Evolutionary conservation across 179 eudicot species (phyloP).

Genomic region (Spinacia oleracea): DNA sequence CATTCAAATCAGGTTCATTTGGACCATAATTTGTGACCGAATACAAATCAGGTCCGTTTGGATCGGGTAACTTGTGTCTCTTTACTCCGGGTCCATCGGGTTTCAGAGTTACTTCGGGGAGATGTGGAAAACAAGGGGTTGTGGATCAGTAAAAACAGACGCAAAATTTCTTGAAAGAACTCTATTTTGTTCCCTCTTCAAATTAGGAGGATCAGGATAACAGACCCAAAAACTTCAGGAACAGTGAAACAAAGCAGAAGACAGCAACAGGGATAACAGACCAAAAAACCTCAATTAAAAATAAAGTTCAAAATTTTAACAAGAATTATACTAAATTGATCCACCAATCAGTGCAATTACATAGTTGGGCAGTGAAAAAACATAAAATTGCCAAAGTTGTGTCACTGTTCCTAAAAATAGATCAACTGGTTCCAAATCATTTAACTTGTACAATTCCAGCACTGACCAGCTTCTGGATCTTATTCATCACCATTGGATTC

Average conservation of each 20-base stretch:
- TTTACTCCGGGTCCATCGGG: too few relatives aligned
- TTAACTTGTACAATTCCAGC: slow-evolving; percentile 86
- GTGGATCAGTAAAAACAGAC: too few relatives aligned
- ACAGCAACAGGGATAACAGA: not conserved
- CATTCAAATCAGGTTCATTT: too few relatives aligned
- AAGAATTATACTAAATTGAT: not conserved
- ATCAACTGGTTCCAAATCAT: slow-evolving; percentile 22
- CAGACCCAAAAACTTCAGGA: too few relatives aligned
- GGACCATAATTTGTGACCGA: too few relatives aligned
- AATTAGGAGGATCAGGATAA: too few relatives aligned
- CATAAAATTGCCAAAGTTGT: not conserved
- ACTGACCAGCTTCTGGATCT: slow-evolving; percentile 82
- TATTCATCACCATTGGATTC: slow-evolving; percentile 84
- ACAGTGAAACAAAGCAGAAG: not conserved
- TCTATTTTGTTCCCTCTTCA: too few relatives aligned
- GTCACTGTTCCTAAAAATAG: not conserved
- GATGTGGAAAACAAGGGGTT: too few relatives aligned
- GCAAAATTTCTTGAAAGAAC: too few relatives aligned
- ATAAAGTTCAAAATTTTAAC: not conserved
- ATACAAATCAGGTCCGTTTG: too few relatives aligned
- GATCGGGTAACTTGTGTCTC: too few relatives aligned
- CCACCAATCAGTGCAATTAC: not conserved
- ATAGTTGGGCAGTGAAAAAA: not conserved
- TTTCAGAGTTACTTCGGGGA: too few relatives aligned
- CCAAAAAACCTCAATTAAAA: not conserved